Conservation (phyloP, 1,284 basidiomycete species). For the Sporisorium exsertum region DNA sequence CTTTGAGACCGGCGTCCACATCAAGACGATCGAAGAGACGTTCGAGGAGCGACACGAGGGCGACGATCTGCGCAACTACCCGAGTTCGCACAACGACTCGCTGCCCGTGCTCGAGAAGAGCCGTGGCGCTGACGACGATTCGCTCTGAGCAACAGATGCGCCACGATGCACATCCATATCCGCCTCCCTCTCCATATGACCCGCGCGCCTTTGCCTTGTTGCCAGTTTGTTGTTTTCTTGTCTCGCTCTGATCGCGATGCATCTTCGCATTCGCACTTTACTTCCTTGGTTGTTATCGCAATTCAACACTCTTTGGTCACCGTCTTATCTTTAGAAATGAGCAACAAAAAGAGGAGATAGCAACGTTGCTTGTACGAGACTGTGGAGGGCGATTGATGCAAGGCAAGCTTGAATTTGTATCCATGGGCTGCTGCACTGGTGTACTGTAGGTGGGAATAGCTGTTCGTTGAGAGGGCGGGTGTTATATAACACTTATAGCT, state of each 20-base stretch:
- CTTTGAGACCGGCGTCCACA: conserved; percentile 53
- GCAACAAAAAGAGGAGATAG: not conserved
- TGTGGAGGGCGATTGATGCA: not conserved
- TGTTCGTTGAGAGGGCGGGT: not conserved
- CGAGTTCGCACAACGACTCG: conserved; percentile 50
- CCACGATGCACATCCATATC: conserved; percentile 3
- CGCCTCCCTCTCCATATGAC: not conserved
- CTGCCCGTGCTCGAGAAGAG: conserved; percentile 42
- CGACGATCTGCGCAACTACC: conserved; percentile 33
- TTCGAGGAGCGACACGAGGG: conserved; percentile 56
- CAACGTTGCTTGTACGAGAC: not conserved
- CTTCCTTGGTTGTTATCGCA: not conserved
- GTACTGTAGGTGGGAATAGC: not conserved
- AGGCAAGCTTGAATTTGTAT: not conserved
- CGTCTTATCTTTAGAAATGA: not conserved
- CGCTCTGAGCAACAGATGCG: conserved; percentile 12
- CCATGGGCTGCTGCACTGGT: not conserved
- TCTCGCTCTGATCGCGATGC: not conserved
- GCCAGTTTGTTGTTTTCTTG: not conserved
- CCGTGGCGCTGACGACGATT: conserved; percentile 28
- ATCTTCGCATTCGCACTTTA: not conserved
- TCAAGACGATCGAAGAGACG: conserved; percentile 59
- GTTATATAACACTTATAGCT: no score
- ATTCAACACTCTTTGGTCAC: conserved; percentile 1
- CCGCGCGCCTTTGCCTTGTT: not conserved